Percentiles rank a stretch among this genome's conserved stretches.
These are phyloP conservation scores for Lentinula boryana DNA, from an alignment of 768 basidiomycete genomes.

Conservation along the genomic window DNA sequence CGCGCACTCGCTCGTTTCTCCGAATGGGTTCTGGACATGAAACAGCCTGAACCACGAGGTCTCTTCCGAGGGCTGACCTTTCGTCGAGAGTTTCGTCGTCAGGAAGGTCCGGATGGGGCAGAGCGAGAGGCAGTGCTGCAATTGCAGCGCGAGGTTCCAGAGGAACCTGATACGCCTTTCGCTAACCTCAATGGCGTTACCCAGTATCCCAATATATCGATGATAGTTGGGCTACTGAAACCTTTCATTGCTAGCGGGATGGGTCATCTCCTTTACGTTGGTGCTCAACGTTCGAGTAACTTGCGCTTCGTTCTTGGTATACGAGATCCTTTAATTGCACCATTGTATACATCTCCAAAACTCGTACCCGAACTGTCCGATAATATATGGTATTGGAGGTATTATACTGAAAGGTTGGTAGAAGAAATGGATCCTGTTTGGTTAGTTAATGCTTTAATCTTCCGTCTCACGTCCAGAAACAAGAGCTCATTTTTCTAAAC, in stretches of 20 bases:
- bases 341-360: not conserved
- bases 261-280: constrained; percentile 3
- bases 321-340: not conserved
- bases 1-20: not conserved
- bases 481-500: not conserved
- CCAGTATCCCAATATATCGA: not conserved
- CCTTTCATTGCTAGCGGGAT: constrained; percentile 7
- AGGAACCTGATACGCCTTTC: not conserved
- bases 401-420: constrained; percentile 1
- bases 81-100: not conserved
- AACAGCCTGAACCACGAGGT: not conserved
- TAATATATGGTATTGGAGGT: constrained; percentile 4
- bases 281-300: not conserved
- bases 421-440: constrained; percentile 2
- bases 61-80: not conserved
- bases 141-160: not conserved
- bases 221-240: constrained; percentile 1
- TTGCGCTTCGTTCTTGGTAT: constrained; percentile 2
- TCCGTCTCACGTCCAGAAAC: not conserved
- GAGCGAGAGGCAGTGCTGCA: not conserved
- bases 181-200: not conserved
- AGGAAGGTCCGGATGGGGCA: constrained; percentile 2
- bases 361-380: not conserved
- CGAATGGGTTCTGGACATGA: constrained; percentile 5
- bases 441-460: not conserved